These are phyloP conservation scores for Saccharomyces hybrid DNA, from an alignment of 1,139 yeast genomes.

Conservation along the genomic window DNA sequence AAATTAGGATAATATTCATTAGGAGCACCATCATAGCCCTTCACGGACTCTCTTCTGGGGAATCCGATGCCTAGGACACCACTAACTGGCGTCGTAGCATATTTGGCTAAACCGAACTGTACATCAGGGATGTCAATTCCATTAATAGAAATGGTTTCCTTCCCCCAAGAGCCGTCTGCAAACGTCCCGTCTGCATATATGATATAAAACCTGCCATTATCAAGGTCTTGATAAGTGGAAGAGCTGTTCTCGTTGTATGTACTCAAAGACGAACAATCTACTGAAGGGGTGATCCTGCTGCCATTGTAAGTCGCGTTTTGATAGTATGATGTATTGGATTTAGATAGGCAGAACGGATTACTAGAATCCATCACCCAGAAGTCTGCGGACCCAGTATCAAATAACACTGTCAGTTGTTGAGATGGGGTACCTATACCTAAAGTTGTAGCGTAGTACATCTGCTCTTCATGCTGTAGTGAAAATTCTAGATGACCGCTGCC, in stretches of 20 bases:
- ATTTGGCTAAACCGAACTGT: constrained; percentile 24
- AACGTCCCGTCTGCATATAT: constrained; percentile 20
- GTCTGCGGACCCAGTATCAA: constrained; percentile 68
- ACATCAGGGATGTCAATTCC: constrained; percentile 12
- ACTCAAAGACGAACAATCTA: constrained; percentile 12
- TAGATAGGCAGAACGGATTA: constrained; percentile 31
- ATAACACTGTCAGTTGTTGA: constrained; percentile 43
- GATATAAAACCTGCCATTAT: constrained; percentile 18
- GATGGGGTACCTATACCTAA: constrained; percentile 47
- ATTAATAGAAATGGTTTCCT: constrained; percentile 14
- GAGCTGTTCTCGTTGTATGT: constrained; percentile 13
- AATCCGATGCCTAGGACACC: constrained; percentile 29
- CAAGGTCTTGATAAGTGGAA: constrained; percentile 8
- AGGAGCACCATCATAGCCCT: constrained; percentile 20
- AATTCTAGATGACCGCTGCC: constrained; percentile 7
- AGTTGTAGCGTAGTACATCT: constrained; percentile 36
- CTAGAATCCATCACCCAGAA: constrained; percentile 45
- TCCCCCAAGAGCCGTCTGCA: constrained; percentile 25
- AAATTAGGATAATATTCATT: constrained; percentile 43
- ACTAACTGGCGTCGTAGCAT: constrained; percentile 18
- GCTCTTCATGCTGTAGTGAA: constrained; percentile 23
- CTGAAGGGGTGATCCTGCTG: constrained; percentile 5
- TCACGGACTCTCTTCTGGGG: constrained; percentile 20
- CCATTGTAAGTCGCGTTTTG: constrained; percentile 11
- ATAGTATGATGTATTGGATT: constrained; percentile 11